Percentiles rank a stretch among this genome's conserved stretches.
These are phyloP conservation scores for Rhizophagus sp. DNA, from an alignment of 192 early-diverging fungal species.

Conservation along the genomic window DNA sequence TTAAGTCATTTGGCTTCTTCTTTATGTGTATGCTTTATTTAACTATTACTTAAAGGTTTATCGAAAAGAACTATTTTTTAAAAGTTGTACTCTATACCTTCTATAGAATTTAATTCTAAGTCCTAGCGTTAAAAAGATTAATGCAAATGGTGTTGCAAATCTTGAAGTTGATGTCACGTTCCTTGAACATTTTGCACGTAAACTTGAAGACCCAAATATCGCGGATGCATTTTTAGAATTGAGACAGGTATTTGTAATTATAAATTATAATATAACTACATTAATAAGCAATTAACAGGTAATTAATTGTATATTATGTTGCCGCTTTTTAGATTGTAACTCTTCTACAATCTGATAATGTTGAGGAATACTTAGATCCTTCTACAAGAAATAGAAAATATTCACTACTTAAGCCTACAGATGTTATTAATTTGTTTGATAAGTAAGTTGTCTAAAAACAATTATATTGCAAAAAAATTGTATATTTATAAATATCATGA, in stretches of 20 bases:
- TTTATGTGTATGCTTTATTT: conserved; percentile 58
- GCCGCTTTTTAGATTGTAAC: conserved; percentile 55
- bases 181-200: conserved; percentile 69
- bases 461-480: neutral
- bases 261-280: neutral
- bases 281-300: neutral
- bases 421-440: conserved; percentile 72
- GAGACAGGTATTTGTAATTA: conserved; percentile 58
- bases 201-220: conserved; percentile 66
- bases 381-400: conserved; percentile 65
- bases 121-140: conserved; percentile 63
- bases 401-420: conserved; percentile 58
- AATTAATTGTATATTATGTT: neutral
- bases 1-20: conserved; percentile 68
- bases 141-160: conserved; percentile 54
- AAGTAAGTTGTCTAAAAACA: conserved; percentile 63
- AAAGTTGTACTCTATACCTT: neutral
- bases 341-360: conserved; percentile 66
- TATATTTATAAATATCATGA: neutral
- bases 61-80: no score
- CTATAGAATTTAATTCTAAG: conserved; percentile 56
- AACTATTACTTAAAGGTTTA: neutral
- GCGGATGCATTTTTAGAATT: conserved; percentile 70
- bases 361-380: conserved; percentile 75
- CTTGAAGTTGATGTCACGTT: conserved; percentile 72